Conservation (phyloP, 805 yeast species). For the Zygoascus biomembranicola region DNA sequence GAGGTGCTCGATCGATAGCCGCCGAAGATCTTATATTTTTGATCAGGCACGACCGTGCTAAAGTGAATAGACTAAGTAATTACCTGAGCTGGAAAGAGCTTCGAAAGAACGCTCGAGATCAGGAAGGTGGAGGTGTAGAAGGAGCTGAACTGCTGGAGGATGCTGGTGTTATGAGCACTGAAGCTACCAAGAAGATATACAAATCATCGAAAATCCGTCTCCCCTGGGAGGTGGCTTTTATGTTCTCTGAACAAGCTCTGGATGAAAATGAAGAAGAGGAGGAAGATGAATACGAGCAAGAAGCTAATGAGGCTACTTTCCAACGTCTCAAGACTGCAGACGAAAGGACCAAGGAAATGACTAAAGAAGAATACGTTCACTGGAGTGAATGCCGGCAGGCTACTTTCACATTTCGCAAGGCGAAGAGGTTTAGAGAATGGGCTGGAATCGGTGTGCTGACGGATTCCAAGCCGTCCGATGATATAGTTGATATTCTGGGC, state of each 20-base stretch:
- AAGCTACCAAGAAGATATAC: slow-evolving; percentile 37
- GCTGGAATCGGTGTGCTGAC: slow-evolving; percentile 77
- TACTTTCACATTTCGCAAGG: slow-evolving; percentile 87
- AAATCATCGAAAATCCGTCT: slow-evolving; percentile 73
- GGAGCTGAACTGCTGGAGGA: slow-evolving; percentile 47
- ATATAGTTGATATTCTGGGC: slow-evolving; percentile 91
- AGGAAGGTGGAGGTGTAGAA: slow-evolving; percentile 52
- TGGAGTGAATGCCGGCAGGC: slow-evolving; percentile 99
- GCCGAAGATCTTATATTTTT: slow-evolving; percentile 92
- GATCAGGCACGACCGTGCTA: slow-evolving; percentile 88
- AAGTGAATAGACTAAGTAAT: slow-evolving; percentile 83
- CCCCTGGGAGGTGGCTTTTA: slow-evolving; percentile 93
- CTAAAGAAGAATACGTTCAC: slow-evolving; percentile 94
- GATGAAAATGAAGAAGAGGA: slow-evolving; percentile 59
- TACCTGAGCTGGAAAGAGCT: slow-evolving; percentile 96
- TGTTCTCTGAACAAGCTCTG: slow-evolving; percentile 86
- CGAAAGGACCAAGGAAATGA: slow-evolving; percentile 88
- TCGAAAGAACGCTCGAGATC: slow-evolving; percentile 69
- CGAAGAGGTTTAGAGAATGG: slow-evolving; percentile 95
- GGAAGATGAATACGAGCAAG: slow-evolving; percentile 82
- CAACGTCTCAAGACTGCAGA: slow-evolving; percentile 88
- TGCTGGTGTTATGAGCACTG: slow-evolving; percentile 30
- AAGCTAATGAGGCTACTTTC: slow-evolving; percentile 80
- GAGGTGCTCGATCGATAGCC: slow-evolving; percentile 78
- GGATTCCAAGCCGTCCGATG: slow-evolving; percentile 90